Percentiles rank a stretch among this genome's conserved stretches.
phyloP scores from a whole-genome alignment of 108 stramenopile genomes.

The Nitzschia inconspicua region DNA sequence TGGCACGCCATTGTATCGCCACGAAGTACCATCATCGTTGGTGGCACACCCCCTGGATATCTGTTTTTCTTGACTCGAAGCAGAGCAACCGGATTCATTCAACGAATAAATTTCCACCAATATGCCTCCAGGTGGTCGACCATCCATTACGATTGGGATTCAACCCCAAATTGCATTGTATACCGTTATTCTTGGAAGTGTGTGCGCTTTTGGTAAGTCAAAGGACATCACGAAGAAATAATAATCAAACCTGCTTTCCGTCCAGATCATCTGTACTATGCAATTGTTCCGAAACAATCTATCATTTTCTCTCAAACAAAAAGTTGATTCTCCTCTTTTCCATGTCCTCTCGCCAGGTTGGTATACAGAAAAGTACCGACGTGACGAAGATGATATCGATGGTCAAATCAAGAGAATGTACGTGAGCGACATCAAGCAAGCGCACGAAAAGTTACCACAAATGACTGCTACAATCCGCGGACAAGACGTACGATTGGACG shows the following conservation, averaged over 20 bases:
- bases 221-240: background rate
- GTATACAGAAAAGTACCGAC: conserved; percentile 28
- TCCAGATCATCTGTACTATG: background rate
- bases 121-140: too few species aligned
- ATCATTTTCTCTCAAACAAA: background rate
- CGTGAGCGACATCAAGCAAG: conserved; percentile 10
- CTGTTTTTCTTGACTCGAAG: too few species aligned
- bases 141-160: conserved; percentile 16
- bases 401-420: conserved; percentile 15
- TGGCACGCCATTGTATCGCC: too few species aligned
- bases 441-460: conserved; percentile 16
- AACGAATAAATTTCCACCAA: too few species aligned
- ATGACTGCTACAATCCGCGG: conserved; percentile 23
- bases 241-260: background rate
- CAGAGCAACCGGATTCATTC: too few species aligned
- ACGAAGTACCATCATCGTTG: too few species aligned
- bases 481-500: conserved; percentile 15
- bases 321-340: background rate
- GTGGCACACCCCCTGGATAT: too few species aligned
- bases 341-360: background rate
- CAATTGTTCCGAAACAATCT: background rate
- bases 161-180: conserved; percentile 26
- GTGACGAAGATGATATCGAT: conserved; percentile 31
- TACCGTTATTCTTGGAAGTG: conserved; percentile 14
- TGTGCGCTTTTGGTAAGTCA: conserved; percentile 14